Evolutionary conservation across 805 yeast genomes (phyloP).

Genomic region (Starmera pachycereana): DNA sequence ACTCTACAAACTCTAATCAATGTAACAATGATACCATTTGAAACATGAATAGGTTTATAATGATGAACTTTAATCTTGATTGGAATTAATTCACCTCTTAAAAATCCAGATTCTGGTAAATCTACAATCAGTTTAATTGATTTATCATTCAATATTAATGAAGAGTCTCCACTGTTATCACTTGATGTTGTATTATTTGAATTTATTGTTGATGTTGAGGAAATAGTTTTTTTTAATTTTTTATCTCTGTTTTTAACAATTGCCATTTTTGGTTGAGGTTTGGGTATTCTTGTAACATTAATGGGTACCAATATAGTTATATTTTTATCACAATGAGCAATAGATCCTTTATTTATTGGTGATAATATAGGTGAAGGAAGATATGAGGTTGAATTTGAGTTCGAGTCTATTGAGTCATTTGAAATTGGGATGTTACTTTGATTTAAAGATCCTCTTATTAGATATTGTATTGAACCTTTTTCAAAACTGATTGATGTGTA

Average conservation of each 20-base stretch:
- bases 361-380: background rate
- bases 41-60: slow-evolving; percentile 55
- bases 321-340: slow-evolving; percentile 42
- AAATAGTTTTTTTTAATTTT: slow-evolving; percentile 27
- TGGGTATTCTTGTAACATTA: slow-evolving; percentile 57
- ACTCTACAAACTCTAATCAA: slow-evolving; percentile 71
- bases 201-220: slow-evolving; percentile 30
- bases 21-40: slow-evolving; percentile 69
- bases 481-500: slow-evolving; percentile 75
- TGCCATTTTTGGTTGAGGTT: slow-evolving; percentile 56
- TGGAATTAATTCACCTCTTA: slow-evolving; percentile 74
- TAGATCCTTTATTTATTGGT: slow-evolving; percentile 15
- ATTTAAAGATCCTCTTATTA: slow-evolving; percentile 36
- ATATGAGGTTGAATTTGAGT: slow-evolving; percentile 10
- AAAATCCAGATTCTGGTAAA: slow-evolving; percentile 54
- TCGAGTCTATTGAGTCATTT: slow-evolving; percentile 12
- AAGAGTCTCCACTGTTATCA: slow-evolving; percentile 13
- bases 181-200: slow-evolving; percentile 15
- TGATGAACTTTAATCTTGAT: slow-evolving; percentile 59
- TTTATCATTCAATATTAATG: slow-evolving; percentile 7
- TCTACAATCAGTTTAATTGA: slow-evolving; percentile 33
- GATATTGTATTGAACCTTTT: slow-evolving; percentile 70
- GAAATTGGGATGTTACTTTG: slow-evolving; percentile 12
- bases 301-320: slow-evolving; percentile 62
- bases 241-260: slow-evolving; percentile 45